A percentile compares a stretch with the other conserved stretches of the same genome.
Conservation (phyloP, 164 flowering plant species). For the Magnolia sinica region DNA sequence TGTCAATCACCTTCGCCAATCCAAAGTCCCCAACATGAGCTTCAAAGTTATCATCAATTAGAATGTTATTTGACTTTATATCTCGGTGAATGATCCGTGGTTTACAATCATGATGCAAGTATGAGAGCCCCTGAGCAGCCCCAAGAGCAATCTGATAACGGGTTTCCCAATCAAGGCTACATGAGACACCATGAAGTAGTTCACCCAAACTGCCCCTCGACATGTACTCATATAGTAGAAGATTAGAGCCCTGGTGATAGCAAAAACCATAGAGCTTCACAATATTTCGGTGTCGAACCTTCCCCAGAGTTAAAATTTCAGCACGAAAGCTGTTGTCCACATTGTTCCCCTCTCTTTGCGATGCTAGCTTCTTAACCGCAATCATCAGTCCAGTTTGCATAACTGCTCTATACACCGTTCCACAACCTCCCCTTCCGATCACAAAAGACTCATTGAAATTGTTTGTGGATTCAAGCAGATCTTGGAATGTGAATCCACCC, state of each 20-base stretch:
- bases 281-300: slow-evolving; percentile 57
- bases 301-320: slow-evolving; percentile 52
- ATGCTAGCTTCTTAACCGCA: slow-evolving; percentile 53
- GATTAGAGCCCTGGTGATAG: slow-evolving; percentile 41
- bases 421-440: slow-evolving; percentile 60
- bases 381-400: slow-evolving; percentile 47
- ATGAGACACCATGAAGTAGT: slow-evolving; percentile 41
- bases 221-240: slow-evolving; percentile 62
- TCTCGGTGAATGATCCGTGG: slow-evolving; percentile 67
- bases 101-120: slow-evolving; percentile 59
- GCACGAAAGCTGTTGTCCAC: slow-evolving; percentile 47
- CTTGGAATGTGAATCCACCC: slow-evolving; percentile 20
- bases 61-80: slow-evolving; percentile 63
- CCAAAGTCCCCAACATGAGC: slow-evolving; percentile 48
- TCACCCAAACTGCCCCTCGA: slow-evolving; percentile 58
- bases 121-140: slow-evolving; percentile 54
- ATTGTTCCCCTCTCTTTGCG: slow-evolving; percentile 10
- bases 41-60: slow-evolving; percentile 56
- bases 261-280: slow-evolving; percentile 55
- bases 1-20: slow-evolving; percentile 13
- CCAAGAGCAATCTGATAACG: slow-evolving; percentile 52
- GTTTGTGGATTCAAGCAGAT: slow-evolving; percentile 36
- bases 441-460: slow-evolving; percentile 17
- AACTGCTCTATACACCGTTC: slow-evolving; percentile 49
- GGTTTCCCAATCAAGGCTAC: slow-evolving; percentile 45